phyloP scores from a whole-genome alignment of 305 asterid genomes.

The Solanum chacoense region DNA sequence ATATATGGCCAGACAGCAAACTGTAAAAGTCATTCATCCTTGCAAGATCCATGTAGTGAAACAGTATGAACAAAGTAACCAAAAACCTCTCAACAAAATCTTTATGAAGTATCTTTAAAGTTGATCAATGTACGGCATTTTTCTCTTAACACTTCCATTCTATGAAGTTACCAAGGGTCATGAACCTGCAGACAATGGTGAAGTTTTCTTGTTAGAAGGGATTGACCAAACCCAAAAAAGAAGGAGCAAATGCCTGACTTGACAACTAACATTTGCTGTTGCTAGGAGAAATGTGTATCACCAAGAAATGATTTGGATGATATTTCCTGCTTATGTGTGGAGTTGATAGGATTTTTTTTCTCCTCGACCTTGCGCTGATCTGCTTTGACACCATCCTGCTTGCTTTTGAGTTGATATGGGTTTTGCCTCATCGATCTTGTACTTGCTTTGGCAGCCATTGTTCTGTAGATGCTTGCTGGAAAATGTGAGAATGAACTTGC shows the following conservation, averaged over 20 bases:
- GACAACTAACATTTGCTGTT: background rate
- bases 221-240: background rate
- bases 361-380: background rate
- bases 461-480: background rate
- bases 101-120: background rate
- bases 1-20: background rate
- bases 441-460: background rate
- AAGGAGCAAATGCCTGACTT: background rate
- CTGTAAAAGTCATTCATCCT: background rate
- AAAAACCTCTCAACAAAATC: background rate
- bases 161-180: background rate
- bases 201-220: background rate
- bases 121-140: background rate
- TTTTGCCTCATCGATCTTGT: background rate
- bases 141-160: background rate
- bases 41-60: background rate
- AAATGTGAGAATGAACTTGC: background rate
- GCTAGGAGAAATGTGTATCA: background rate
- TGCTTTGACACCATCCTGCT: background rate
- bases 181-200: background rate
- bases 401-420: background rate
- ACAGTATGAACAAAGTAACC: background rate
- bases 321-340: background rate
- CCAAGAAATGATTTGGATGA: background rate
- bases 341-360: background rate